Evolutionary conservation across 1,284 basidiomycete species (phyloP).

Genomic region (Lignosus rhinocerotis): DNA sequence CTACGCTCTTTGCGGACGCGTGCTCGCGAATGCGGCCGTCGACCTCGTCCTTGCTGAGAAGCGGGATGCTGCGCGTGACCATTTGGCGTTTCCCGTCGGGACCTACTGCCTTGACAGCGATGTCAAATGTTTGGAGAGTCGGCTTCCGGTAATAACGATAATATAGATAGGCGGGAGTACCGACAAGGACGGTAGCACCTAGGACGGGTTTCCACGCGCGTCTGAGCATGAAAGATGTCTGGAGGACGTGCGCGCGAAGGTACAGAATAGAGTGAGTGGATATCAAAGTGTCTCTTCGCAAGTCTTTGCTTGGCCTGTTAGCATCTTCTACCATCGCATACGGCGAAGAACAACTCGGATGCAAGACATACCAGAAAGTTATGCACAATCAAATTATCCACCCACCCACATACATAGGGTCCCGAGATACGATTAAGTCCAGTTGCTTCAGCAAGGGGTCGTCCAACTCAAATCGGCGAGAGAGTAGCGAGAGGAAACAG

Average conservation of each 20-base stretch:
- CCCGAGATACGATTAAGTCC: not conserved
- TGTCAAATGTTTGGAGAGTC: constrained; percentile 48
- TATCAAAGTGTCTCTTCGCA: too few species aligned
- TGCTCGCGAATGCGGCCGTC: constrained; percentile 62
- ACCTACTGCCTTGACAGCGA: constrained; percentile 53
- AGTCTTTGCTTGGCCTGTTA: too few species aligned
- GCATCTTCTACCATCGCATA: not conserved
- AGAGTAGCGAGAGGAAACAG: too few species aligned
- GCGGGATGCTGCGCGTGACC: constrained; percentile 51
- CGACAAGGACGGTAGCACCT: constrained; percentile 47
- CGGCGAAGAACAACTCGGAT: not conserved
- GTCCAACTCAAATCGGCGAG: too few species aligned
- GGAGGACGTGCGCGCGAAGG: not conserved
- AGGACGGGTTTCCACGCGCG: constrained; percentile 66
- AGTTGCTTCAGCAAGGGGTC: too few species aligned
- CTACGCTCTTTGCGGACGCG: constrained; percentile 45
- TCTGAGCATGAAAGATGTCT: constrained; percentile 49
- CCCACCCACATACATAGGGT: not conserved
- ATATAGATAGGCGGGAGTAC: constrained; percentile 52
- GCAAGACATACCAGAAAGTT: not conserved
- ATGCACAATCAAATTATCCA: not conserved
- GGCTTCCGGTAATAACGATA: constrained; percentile 39
- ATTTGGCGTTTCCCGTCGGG: constrained; percentile 61
- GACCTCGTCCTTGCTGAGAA: constrained; percentile 58
- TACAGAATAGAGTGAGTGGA: not conserved